These are phyloP conservation scores for Pinus albicaulis DNA, from an alignment of 75 land plant species.

Conservation along the genomic window DNA sequence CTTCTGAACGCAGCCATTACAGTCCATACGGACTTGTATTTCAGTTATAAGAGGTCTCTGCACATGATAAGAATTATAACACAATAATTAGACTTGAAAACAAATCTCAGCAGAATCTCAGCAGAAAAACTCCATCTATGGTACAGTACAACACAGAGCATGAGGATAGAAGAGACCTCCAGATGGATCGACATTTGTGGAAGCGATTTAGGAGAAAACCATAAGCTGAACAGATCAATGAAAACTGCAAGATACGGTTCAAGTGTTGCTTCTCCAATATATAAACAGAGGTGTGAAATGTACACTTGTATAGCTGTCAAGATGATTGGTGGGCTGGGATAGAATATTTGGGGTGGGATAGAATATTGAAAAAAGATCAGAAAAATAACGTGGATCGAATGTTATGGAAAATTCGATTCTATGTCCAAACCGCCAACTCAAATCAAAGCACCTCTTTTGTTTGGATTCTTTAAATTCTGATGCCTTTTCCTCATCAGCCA, in stretches of 20 bases:
- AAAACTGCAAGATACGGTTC: not conserved
- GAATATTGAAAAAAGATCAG: not conserved
- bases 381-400: not conserved
- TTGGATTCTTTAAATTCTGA: too few species aligned
- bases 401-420: not conserved
- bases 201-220: not conserved
- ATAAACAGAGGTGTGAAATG: not conserved
- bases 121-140: not conserved
- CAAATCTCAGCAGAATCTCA: not conserved
- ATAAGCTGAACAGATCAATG: not conserved
- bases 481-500: too few species aligned
- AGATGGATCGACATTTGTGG: not conserved
- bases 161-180: not conserved
- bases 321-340: not conserved
- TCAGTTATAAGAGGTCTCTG: conserved; percentile 62
- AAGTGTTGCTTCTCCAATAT: not conserved
- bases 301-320: not conserved
- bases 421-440: not conserved
- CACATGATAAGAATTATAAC: not conserved
- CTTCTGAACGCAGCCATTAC: conserved; percentile 76
- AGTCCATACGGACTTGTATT: conserved; percentile 71
- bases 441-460: too few species aligned
- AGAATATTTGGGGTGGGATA: not conserved
- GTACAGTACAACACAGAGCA: too few species aligned
- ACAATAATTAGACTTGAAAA: not conserved